phyloP scores from a whole-genome alignment of 2,329 filamentous ascomycete species.

The Ascocoryne sarcoides region DNA sequence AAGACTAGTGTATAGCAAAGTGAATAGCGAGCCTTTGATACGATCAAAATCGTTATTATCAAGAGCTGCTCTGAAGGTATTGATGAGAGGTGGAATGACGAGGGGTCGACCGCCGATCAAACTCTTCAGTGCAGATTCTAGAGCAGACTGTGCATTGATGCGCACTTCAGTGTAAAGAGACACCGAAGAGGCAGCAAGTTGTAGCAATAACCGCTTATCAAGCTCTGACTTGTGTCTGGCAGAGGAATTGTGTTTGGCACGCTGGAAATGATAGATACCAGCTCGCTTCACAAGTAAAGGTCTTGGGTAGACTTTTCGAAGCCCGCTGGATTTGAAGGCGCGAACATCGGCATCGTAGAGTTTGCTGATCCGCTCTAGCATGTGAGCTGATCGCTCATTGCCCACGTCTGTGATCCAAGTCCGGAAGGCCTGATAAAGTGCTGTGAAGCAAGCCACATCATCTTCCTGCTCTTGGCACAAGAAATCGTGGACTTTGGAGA shows the following conservation, averaged over 20 bases:
- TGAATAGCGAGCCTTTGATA: slow-evolving; percentile 92
- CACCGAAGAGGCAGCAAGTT: slow-evolving; percentile 81
- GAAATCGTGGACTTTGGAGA: slow-evolving; percentile 81
- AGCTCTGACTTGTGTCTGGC: slow-evolving; percentile 83
- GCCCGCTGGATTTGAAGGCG: slow-evolving; percentile 88
- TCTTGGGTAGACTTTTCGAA: slow-evolving; percentile 86
- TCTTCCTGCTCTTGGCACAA: slow-evolving; percentile 80
- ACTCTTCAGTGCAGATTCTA: slow-evolving; percentile 87
- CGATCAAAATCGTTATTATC: slow-evolving; percentile 74
- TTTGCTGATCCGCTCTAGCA: slow-evolving; percentile 76
- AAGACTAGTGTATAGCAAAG: slow-evolving; percentile 78
- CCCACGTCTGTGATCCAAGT: slow-evolving; percentile 98
- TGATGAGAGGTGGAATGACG: slow-evolving; percentile 80
- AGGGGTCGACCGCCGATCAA: slow-evolving; percentile 80
- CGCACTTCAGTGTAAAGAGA: slow-evolving; percentile 93
- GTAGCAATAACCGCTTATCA: slow-evolving; percentile 74
- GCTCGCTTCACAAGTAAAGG: slow-evolving; percentile 87
- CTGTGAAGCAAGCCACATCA: slow-evolving; percentile 90
- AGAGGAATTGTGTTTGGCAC: slow-evolving; percentile 87
- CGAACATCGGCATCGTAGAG: slow-evolving; percentile 80
- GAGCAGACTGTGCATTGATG: slow-evolving; percentile 83
- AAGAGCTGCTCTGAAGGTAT: slow-evolving; percentile 69
- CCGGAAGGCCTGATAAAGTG: slow-evolving; percentile 82
- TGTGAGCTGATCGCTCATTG: slow-evolving; percentile 89
- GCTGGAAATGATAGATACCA: slow-evolving; percentile 87